A percentile compares a stretch with the other conserved stretches of the same genome.
These are phyloP conservation scores for Sphaerobolus stellatus DNA, from an alignment of 1,284 basidiomycete genomes.

Conservation along the genomic window DNA sequence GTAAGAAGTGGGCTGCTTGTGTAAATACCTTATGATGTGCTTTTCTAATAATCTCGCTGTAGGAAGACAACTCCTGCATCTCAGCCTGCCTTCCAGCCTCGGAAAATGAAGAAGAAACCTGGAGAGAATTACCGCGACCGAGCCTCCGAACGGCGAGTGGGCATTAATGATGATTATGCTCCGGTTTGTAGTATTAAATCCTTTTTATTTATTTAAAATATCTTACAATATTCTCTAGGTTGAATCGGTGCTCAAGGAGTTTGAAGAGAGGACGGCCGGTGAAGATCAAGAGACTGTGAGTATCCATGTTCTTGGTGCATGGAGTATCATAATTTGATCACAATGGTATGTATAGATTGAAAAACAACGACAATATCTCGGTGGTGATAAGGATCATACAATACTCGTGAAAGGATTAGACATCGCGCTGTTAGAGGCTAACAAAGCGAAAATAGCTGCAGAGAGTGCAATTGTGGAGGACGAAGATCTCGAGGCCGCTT, in stretches of 20 bases:
- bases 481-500: constrained; percentile 76
- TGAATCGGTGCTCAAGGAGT: constrained; percentile 77
- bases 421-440: constrained; percentile 79
- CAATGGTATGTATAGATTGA: constrained; percentile 54
- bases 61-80: constrained; percentile 28
- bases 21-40: constrained; percentile 14
- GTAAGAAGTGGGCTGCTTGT: too few species aligned
- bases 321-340: neutral
- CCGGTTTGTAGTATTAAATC: constrained; percentile 35
- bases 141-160: constrained; percentile 64
- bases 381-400: constrained; percentile 84
- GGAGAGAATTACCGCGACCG: constrained; percentile 65
- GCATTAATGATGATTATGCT: constrained; percentile 68
- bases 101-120: constrained; percentile 63
- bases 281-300: constrained; percentile 60
- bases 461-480: constrained; percentile 59
- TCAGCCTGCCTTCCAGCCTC: constrained; percentile 68
- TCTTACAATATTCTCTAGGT: constrained; percentile 44
- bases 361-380: constrained; percentile 75
- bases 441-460: constrained; percentile 67
- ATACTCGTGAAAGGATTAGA: constrained; percentile 92
- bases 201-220: neutral
- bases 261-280: constrained; percentile 65
- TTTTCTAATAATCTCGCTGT: constrained; percentile 19
- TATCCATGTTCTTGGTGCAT: constrained; percentile 13